A percentile compares a stretch with the other conserved stretches of the same genome.
Conservation (phyloP, 2,329 filamentous ascomycete species). For the Trichoderma sp. region DNA sequence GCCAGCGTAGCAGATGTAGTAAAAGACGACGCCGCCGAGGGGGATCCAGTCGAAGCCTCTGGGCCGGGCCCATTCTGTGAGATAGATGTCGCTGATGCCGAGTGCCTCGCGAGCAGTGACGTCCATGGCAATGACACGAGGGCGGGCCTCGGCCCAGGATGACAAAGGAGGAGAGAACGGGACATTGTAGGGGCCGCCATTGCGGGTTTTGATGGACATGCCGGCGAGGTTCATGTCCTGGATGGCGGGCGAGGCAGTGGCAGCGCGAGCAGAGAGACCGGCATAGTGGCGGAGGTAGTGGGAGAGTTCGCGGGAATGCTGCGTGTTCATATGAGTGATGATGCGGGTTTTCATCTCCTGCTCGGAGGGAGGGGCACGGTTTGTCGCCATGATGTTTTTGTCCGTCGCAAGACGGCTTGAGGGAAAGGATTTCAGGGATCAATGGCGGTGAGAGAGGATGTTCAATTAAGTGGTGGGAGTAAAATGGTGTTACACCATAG, state of each 20-base stretch:
- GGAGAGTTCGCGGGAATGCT: conserved; percentile 72
- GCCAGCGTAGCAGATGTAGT: conserved; percentile 50
- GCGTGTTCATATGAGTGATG: conserved; percentile 82
- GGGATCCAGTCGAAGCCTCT: conserved; percentile 48
- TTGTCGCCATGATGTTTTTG: not conserved
- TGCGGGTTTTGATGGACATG: conserved; percentile 58
- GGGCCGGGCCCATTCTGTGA: conserved; percentile 44
- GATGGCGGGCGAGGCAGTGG: conserved; percentile 56
- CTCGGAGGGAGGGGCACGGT: conserved; percentile 23
- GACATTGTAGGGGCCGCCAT: conserved; percentile 49
- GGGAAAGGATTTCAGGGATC: not conserved
- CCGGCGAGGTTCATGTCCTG: conserved; percentile 62
- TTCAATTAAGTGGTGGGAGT: not conserved
- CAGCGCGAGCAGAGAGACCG: conserved; percentile 53
- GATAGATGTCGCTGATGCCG: conserved; percentile 50
- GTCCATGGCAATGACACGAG: conserved; percentile 70
- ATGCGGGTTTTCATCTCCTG: conserved; percentile 37
- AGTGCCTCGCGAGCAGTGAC: conserved; percentile 56
- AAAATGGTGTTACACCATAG: not conserved
- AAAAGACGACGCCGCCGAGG: conserved; percentile 54
- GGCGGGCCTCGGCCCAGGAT: conserved; percentile 65
- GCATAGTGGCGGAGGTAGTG: conserved; percentile 76
- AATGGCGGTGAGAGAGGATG: not conserved
- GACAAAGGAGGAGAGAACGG: conserved; percentile 68
- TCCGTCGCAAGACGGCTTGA: not conserved